These are phyloP conservation scores for Arthrobotrys iridis DNA, from an alignment of 2,329 filamentous ascomycete species.

Conservation along the genomic window DNA sequence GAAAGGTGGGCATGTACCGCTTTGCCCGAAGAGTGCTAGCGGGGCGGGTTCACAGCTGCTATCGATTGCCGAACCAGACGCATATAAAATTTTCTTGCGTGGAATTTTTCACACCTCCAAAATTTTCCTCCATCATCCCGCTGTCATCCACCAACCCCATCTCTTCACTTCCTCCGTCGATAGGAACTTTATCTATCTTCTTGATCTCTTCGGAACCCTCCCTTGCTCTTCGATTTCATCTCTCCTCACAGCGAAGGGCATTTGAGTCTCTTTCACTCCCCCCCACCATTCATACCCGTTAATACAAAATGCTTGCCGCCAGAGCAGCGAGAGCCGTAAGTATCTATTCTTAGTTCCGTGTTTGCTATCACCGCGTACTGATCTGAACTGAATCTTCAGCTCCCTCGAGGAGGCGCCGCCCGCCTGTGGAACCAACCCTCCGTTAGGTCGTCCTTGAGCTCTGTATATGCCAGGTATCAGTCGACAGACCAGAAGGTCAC, in stretches of 20 bases:
- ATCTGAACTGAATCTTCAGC: constrained; percentile 14
- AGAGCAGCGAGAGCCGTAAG: constrained; percentile 54
- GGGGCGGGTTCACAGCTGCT: constrained; percentile 14
- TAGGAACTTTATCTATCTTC: constrained; percentile 24
- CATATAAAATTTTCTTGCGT: constrained; percentile 54
- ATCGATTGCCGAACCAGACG: constrained; percentile 50
- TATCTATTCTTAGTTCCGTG: neutral
- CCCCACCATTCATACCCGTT: neutral
- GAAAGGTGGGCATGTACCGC: constrained; percentile 30
- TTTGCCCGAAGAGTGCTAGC: constrained; percentile 45
- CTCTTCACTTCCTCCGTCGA: constrained; percentile 22
- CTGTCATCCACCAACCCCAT: constrained; percentile 31
- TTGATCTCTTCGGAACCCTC: constrained; percentile 6
- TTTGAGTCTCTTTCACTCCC: constrained; percentile 1
- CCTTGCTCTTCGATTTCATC: constrained; percentile 7
- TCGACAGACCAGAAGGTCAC: constrained; percentile 87
- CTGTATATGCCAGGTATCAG: constrained; percentile 80
- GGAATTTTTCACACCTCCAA: constrained; percentile 44
- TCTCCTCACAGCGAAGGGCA: constrained; percentile 13
- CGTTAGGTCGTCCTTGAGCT: constrained; percentile 59
- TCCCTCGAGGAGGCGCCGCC: constrained; percentile 50
- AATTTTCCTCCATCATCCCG: constrained; percentile 45
- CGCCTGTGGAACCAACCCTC: constrained; percentile 47
- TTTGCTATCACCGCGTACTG: neutral
- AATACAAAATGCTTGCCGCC: constrained; percentile 53